These are phyloP conservation scores for Boletus subparvulus DNA, from an alignment of 768 basidiomycete species.

Conservation along the genomic window DNA sequence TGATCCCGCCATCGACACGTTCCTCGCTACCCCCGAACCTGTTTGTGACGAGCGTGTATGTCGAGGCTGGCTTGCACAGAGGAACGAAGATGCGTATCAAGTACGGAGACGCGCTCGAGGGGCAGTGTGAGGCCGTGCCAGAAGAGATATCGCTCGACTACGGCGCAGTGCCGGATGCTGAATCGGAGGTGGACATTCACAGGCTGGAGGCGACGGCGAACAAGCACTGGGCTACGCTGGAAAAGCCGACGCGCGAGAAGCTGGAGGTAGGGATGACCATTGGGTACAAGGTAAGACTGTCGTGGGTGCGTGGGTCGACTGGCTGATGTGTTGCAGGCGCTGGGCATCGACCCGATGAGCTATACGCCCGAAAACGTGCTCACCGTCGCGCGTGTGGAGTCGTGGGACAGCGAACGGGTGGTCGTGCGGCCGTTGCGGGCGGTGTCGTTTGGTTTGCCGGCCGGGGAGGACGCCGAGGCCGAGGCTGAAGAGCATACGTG, in stretches of 20 bases:
- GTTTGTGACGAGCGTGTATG: conserved; percentile 72
- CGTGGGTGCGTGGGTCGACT: background rate
- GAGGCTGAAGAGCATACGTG: conserved; percentile 25
- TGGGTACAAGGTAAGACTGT: conserved; percentile 49
- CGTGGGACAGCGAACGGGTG: conserved; percentile 10
- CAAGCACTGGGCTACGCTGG: conserved; percentile 20
- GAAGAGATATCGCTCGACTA: no score
- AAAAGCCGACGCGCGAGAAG: conserved; percentile 21
- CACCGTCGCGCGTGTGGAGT: conserved; percentile 42
- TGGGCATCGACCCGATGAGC: conserved; percentile 58
- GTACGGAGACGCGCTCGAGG: conserved; percentile 27
- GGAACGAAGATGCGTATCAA: conserved; percentile 39
- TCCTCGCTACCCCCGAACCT: conserved; percentile 56
- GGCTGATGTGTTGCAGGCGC: conserved; percentile 37
- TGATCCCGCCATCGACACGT: conserved; percentile 67
- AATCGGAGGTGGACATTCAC: background rate
- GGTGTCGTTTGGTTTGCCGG: conserved; percentile 33
- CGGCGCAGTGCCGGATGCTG: background rate
- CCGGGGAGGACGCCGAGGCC: conserved; percentile 12
- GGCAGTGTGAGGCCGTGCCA: background rate
- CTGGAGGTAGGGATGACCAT: conserved; percentile 37
- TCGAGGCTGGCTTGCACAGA: conserved; percentile 46
- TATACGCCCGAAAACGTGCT: conserved; percentile 59
- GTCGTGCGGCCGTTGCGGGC: conserved; percentile 20
- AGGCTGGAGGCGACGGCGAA: conserved; percentile 12